These are phyloP conservation scores for Tricholoma sp. DNA, from an alignment of 768 basidiomycete species.

Conservation along the genomic window DNA sequence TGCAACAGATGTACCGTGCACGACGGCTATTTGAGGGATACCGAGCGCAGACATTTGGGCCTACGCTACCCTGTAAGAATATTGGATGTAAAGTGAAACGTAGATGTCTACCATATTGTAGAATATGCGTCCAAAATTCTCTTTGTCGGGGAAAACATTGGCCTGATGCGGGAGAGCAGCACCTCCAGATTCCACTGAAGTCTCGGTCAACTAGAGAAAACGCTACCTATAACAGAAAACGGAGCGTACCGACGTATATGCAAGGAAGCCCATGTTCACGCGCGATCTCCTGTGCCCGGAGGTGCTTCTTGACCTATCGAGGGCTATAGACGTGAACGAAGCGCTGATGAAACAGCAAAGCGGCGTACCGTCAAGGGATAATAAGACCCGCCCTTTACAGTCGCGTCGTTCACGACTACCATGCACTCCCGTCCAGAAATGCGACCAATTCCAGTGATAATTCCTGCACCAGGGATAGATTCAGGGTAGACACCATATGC, in stretches of 20 bases:
- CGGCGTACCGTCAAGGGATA: constrained; percentile 72
- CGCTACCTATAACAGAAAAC: not conserved
- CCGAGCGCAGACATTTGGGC: constrained; percentile 91
- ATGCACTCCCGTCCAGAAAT: constrained; percentile 83
- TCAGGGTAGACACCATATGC: constrained; percentile 85
- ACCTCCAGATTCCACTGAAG: constrained; percentile 86
- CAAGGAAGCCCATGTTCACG: constrained; percentile 86
- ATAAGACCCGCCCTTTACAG: constrained; percentile 90
- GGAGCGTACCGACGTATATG: constrained; percentile 76
- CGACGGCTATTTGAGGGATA: constrained; percentile 88
- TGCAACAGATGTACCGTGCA: constrained; percentile 93
- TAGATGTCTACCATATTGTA: constrained; percentile 80
- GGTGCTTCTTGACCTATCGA: constrained; percentile 80
- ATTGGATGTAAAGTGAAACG: not conserved
- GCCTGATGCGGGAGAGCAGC: constrained; percentile 92
- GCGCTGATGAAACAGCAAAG: not conserved
- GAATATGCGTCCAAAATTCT: constrained; percentile 95
- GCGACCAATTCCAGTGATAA: constrained; percentile 82
- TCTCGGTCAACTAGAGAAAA: not conserved
- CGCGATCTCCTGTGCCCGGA: constrained; percentile 94
- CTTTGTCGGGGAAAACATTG: constrained; percentile 91
- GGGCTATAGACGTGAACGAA: constrained; percentile 23
- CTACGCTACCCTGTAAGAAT: constrained; percentile 29
- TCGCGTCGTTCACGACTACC: constrained; percentile 90
- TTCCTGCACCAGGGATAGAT: constrained; percentile 80